phyloP scores from a whole-genome alignment of 192 early-diverging fungal species.

The Mortierella alpina region DNA sequence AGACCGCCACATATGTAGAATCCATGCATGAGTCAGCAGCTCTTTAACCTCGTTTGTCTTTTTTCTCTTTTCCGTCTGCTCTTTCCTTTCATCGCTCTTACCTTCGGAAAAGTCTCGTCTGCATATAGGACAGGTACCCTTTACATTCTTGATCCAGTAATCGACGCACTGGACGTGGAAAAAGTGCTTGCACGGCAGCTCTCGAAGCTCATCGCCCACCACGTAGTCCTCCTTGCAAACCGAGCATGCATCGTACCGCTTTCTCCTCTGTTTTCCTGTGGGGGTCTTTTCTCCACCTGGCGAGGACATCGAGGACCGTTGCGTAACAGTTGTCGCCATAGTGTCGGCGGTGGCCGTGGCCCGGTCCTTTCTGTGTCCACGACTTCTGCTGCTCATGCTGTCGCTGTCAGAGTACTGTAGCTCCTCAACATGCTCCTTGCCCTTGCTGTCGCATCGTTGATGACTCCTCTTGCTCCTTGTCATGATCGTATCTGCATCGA shows the following conservation, averaged over 20 bases:
- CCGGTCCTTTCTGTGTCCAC: not conserved
- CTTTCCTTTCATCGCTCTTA: not conserved
- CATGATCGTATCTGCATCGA: constrained; percentile 29
- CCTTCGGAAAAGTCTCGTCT: constrained; percentile 51
- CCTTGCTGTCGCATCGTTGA: not conserved
- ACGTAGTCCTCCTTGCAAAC: constrained; percentile 69
- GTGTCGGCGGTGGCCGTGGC: not conserved
- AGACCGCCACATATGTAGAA: not conserved
- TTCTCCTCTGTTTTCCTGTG: constrained; percentile 7
- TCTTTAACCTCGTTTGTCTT: not conserved
- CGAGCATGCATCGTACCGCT: constrained; percentile 56
- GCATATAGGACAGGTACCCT: constrained; percentile 65
- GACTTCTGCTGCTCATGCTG: not conserved
- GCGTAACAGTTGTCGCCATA: not conserved
- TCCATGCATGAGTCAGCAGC: not conserved
- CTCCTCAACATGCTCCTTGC: constrained; percentile 7
- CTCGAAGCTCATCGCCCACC: constrained; percentile 59
- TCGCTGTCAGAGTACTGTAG: constrained; percentile 1
- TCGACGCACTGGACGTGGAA: constrained; percentile 68
- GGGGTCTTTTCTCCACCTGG: not conserved
- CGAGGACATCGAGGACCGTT: not conserved
- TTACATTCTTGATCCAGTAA: constrained; percentile 62
- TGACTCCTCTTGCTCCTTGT: not conserved
- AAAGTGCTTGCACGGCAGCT: constrained; percentile 65
- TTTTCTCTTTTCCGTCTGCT: not conserved